These are phyloP conservation scores for Globisporangium cederbergense DNA, from an alignment of 352 stramenopile species.

Conservation along the genomic window DNA sequence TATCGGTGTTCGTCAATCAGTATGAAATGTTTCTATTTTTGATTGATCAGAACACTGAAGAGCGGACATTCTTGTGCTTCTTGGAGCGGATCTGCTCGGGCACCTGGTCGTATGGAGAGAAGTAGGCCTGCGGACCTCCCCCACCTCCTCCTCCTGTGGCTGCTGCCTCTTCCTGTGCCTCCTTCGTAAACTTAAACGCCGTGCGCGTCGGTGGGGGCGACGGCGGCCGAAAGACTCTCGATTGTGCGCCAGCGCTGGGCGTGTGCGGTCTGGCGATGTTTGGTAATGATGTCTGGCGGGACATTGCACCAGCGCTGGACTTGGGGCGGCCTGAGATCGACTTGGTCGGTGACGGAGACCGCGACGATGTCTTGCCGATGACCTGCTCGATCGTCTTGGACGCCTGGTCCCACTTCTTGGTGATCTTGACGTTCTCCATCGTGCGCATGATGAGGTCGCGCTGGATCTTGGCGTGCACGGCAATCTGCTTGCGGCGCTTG, in stretches of 20 bases:
- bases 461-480: conserved; percentile 85
- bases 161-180: conserved; percentile 34
- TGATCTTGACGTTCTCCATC: conserved; percentile 88
- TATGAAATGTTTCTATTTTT: not conserved
- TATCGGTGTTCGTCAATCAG: not conserved
- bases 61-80: conserved; percentile 32
- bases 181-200: conserved; percentile 74
- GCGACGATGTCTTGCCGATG: conserved; percentile 38
- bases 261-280: conserved; percentile 27
- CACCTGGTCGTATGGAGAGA: conserved; percentile 66
- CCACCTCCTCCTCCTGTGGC: conserved; percentile 21
- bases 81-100: conserved; percentile 45
- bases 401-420: conserved; percentile 82
- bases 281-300: conserved; percentile 41
- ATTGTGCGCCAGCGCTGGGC: conserved; percentile 26
- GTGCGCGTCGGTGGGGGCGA: conserved; percentile 64
- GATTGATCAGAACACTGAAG: conserved; percentile 9
- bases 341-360: conserved; percentile 35
- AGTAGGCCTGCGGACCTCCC: conserved; percentile 46
- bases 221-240: conserved; percentile 45
- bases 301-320: conserved; percentile 45
- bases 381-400: conserved; percentile 79
- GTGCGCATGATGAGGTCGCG: conserved; percentile 85
- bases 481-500: conserved; percentile 70
- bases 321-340: conserved; percentile 36